Evolutionary conservation across 495 filamentous ascomycete genomes (phyloP), one percentile per base, ranked within the genome.

Genomic region (Talaromyces trachyspermus): DNA sequence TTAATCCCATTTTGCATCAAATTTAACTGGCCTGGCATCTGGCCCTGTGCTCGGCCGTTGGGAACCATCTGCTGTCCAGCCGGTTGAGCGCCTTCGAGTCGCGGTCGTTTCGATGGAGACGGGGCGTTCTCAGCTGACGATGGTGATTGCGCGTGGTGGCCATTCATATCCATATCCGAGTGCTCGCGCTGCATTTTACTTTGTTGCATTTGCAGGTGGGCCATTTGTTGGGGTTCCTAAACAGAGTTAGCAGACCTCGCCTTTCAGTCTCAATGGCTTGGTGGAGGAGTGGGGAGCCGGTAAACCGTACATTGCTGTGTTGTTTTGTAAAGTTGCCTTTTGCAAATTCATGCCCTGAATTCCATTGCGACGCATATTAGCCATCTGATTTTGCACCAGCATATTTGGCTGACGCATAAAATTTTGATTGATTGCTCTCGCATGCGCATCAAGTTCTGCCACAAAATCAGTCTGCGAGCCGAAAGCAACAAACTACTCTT

Each of bases 31-130:
- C 76, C 78, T 20, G 75, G 81, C 74, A 90, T 84, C 60, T 84
- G 80, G 50, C 78, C 77, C 40, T 79, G 86, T 64, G 76, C 77
- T 53, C 85, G 80, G 55, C 86, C 89, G 64, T 88, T 89, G 29
- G 79, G 83, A 63, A 84, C 83, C 73, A 95, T 84, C 57, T 79
- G 80, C 54, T 83, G 84, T 48, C 81, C 80, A 56, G 86, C 86
- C 57, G 84, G 85, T 19, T 74, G 72, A 30, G 75, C 77, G 52
- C 77, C 77, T 49, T 95, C 92, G 30, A 96, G 75, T 29, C 91
- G 87, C n/a, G 82, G 84, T 57, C 92, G 76, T 69, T 98, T 98
- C 45, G 83, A 87, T 7, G 92, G 91, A 18, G 92, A 96, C 5
- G 89, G 86, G 23, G 88, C 88, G 57, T 95, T 95, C 33, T 95